Evolutionary conservation across 2,329 filamentous ascomycete genomes (phyloP).

Genomic region (Ophiostoma novo-ulmi): DNA sequence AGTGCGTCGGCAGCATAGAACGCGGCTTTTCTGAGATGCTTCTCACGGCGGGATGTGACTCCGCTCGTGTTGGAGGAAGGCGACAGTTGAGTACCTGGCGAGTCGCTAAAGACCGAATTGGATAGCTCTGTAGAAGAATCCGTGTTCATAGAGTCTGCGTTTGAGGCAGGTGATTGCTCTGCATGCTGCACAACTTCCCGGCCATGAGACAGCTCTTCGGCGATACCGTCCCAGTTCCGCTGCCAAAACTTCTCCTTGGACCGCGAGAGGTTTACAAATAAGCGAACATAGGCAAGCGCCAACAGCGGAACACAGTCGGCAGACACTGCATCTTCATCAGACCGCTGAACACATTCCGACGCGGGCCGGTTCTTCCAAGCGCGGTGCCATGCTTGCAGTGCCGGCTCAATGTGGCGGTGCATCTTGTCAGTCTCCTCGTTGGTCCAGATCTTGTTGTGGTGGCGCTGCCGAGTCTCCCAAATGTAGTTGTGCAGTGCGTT

Average conservation of each 20-base stretch:
- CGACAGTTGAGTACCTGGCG: not conserved
- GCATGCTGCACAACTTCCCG: conserved; percentile 69
- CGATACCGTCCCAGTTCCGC: conserved; percentile 86
- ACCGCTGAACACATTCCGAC: conserved; percentile 44
- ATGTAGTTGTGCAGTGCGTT: conserved; percentile 97
- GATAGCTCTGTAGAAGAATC: conserved; percentile 46
- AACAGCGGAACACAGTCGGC: conserved; percentile 87
- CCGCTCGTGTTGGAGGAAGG: conserved; percentile 23
- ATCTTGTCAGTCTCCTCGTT: conserved; percentile 90
- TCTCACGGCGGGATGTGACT: conserved; percentile 68
- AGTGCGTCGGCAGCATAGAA: conserved; percentile 92
- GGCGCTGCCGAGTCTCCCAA: conserved; percentile 90
- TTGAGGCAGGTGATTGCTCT: conserved; percentile 55
- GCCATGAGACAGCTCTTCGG: conserved; percentile 75
- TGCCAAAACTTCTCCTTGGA: conserved; percentile 94
- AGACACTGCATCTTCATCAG: conserved; percentile 73
- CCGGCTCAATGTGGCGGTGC: conserved; percentile 92
- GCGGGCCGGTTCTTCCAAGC: conserved; percentile 66
- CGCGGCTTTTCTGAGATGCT: conserved; percentile 85
- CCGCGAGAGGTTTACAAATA: conserved; percentile 88
- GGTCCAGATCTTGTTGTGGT: conserved; percentile 85
- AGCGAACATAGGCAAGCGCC: conserved; percentile 83
- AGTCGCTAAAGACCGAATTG: conserved; percentile 37
- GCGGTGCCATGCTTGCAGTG: conserved; percentile 86
- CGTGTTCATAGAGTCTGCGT: conserved; percentile 40